A percentile compares a stretch with the other conserved stretches of the same genome.
Conservation (phyloP, 768 basidiomycete genomes). For the Holtermanniella nyarrowii region DNA sequence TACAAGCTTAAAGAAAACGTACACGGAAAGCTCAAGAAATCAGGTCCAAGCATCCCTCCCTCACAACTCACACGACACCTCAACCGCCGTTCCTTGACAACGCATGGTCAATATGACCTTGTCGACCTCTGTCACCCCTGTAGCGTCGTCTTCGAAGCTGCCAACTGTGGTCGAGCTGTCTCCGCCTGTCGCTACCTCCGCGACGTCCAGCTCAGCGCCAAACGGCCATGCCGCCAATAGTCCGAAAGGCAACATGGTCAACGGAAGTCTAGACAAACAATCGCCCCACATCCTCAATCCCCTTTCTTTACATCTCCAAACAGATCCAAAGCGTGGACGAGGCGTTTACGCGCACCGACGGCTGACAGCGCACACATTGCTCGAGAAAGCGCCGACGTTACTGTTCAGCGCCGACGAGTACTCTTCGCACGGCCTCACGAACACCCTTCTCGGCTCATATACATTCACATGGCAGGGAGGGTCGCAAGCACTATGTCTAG, state of each 20-base stretch:
- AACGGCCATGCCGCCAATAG: neutral
- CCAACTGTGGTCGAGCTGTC: too few relatives aligned
- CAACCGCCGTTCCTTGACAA: too few relatives aligned
- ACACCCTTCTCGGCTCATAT: conserved; percentile 34
- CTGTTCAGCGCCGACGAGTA: conserved; percentile 61
- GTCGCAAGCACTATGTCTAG: neutral
- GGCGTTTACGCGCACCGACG: conserved; percentile 47
- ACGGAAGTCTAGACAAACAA: too few relatives aligned
- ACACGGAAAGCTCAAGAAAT: too few relatives aligned
- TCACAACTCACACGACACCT: too few relatives aligned
- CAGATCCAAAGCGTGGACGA: conserved; percentile 30
- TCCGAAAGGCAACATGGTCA: too few relatives aligned
- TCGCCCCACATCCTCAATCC: conserved; percentile 29
- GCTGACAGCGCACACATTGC: conserved; percentile 52
- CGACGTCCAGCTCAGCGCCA: neutral
- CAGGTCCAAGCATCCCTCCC: too few relatives aligned
- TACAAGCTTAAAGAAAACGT: too few relatives aligned
- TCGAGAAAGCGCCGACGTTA: conserved; percentile 81
- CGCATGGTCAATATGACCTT: too few relatives aligned
- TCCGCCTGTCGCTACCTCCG: neutral
- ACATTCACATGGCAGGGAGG: conserved; percentile 30
- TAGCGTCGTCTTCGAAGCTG: too few relatives aligned
- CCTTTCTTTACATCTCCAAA: conserved; percentile 28
- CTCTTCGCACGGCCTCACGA: conserved; percentile 29
- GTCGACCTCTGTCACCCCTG: too few relatives aligned